A percentile compares a stretch with the other conserved stretches of the same genome.
Evolutionary conservation across 352 stramenopile species (phyloP).

Genomic region (Peronospora belbahrii): DNA sequence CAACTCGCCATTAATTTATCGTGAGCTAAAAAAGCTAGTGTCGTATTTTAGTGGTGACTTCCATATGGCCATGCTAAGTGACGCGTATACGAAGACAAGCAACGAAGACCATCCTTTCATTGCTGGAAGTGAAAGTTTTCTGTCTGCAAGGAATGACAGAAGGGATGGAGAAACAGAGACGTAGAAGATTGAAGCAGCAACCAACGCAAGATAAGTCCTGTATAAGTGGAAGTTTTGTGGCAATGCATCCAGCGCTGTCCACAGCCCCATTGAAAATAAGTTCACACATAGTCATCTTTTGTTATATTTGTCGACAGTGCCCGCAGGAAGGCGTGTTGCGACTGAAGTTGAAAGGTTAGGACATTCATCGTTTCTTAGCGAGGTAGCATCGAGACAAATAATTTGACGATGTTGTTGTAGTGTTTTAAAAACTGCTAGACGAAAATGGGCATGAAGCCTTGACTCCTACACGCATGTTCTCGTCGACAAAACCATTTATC

Average conservation of each 20-base stretch:
- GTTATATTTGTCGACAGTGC: too few relatives aligned
- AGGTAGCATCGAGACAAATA: conserved; percentile 20
- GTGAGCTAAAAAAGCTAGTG: conserved; percentile 31
- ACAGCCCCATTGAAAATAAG: too few relatives aligned
- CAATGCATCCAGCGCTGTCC: too few relatives aligned
- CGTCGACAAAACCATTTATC: conserved; percentile 2
- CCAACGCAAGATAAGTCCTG: conserved; percentile 11
- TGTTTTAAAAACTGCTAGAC: neutral
- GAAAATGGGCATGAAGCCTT: neutral
- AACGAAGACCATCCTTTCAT: conserved; percentile 9
- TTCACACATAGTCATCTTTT: too few relatives aligned
- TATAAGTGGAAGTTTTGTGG: too few relatives aligned
- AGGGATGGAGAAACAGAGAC: conserved; percentile 1
- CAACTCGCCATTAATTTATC: conserved; percentile 30
- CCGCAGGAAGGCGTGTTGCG: too few relatives aligned
- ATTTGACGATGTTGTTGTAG: conserved; percentile 14
- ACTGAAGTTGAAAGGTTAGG: neutral
- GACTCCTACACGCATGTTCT: neutral
- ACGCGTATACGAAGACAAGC: conserved; percentile 24
- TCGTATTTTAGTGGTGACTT: conserved; percentile 45
- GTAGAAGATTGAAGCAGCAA: conserved; percentile 11
- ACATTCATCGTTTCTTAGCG: neutral
- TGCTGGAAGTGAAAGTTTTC: conserved; percentile 12
- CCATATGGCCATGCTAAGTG: conserved; percentile 37
- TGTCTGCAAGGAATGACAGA: conserved; percentile 11